Evolutionary conservation across 2,329 filamentous ascomycete genomes (phyloP).

Genomic region (Botrytis fabae): DNA sequence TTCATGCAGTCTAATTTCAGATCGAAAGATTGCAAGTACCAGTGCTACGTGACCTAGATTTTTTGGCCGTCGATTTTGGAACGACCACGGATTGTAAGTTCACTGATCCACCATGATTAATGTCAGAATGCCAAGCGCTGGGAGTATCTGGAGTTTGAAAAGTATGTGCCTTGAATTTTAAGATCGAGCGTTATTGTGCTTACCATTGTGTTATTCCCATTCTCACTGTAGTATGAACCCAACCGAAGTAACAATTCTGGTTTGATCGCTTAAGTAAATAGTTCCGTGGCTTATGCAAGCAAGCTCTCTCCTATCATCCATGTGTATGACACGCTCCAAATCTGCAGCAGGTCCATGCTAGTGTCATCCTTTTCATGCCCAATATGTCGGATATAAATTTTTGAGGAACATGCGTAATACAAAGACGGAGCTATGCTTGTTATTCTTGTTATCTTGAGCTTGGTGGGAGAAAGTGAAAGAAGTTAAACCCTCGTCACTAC

Average conservation of each 20-base stretch:
- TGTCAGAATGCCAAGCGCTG: not conserved
- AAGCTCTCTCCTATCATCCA: not conserved
- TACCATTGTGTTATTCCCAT: not conserved
- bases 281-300: slow-evolving; percentile 10
- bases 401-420: slow-evolving; percentile 4
- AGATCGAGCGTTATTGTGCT: not conserved
- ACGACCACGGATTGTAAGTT: not conserved
- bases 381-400: slow-evolving; percentile 5
- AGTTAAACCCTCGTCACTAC: slow-evolving; percentile 3
- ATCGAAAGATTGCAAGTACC: not conserved
- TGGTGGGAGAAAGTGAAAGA: not conserved
- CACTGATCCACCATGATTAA: not conserved
- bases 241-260: not conserved
- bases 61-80: not conserved
- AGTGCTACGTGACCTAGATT: slow-evolving; percentile 1
- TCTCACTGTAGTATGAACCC: not conserved
- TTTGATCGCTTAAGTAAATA: not conserved
- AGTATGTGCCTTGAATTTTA: not conserved
- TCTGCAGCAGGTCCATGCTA: slow-evolving; percentile 10
- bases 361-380: slow-evolving; percentile 10
- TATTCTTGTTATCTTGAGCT: not conserved
- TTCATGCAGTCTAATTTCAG: slow-evolving; percentile 5
- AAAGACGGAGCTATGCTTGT: slow-evolving; percentile 8
- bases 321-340: slow-evolving; percentile 9
- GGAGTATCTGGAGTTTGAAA: not conserved